These are phyloP conservation scores for Lipomyces kockii DNA, from an alignment of 805 yeast species.

Conservation along the genomic window DNA sequence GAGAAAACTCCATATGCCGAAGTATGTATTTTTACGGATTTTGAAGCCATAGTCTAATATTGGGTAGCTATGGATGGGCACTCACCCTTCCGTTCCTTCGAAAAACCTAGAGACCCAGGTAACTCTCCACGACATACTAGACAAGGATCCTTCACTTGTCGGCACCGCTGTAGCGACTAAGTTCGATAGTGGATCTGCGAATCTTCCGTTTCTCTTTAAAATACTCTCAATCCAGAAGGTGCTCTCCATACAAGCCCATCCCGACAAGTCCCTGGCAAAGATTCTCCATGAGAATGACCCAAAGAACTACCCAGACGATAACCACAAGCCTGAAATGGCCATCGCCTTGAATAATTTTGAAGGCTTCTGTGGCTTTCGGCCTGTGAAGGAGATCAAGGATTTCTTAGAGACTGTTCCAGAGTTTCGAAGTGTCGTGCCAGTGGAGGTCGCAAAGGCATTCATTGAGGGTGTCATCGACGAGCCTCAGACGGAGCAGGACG, in stretches of 20 bases:
- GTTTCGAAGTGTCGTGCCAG: constrained; percentile 70
- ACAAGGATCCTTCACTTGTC: constrained; percentile 61
- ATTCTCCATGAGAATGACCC: constrained; percentile 83
- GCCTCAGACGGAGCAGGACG: constrained; percentile 54
- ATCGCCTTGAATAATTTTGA: constrained; percentile 94
- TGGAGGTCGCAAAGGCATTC: constrained; percentile 53
- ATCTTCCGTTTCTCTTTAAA: constrained; percentile 90
- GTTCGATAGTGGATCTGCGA: constrained; percentile 64
- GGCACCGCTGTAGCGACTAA: constrained; percentile 62
- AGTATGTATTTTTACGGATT: constrained; percentile 30
- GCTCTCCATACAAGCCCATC: constrained; percentile 95
- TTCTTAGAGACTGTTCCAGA: constrained; percentile 78
- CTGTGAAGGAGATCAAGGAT: constrained; percentile 73
- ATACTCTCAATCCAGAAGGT: constrained; percentile 78
- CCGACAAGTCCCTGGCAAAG: constrained; percentile 83
- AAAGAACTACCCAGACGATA: constrained; percentile 88
- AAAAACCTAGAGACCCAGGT: constrained; percentile 57
- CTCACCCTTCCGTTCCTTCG: constrained; percentile 92
- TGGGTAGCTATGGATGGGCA: constrained; percentile 89
- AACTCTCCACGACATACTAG: constrained; percentile 69
- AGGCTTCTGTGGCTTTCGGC: constrained; percentile 98
- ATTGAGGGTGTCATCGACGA: constrained; percentile 22
- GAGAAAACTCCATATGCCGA: constrained; percentile 91
- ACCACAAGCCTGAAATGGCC: constrained; percentile 99
- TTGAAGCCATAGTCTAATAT: background rate